Evolutionary conservation across 2,329 filamentous ascomycete genomes (phyloP), one percentile per base, ranked within the genome.

Genomic region (Chrysosporium keratinophilum): DNA sequence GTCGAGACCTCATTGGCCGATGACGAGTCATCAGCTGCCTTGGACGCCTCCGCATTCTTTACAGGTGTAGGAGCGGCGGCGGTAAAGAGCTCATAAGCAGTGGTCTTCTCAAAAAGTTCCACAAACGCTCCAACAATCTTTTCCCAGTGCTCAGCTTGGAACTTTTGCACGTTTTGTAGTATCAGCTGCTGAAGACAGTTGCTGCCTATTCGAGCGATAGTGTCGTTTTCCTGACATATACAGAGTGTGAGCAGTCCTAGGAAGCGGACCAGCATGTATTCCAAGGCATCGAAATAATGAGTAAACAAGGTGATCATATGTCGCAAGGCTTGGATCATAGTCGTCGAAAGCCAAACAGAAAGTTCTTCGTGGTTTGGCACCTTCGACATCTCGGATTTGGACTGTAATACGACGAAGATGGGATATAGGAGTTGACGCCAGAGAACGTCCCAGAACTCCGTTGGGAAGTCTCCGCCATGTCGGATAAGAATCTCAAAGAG

Each of bases 271-370:
- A 99, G 79, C 93, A 99, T 98, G 67, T 95, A 95, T 71, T 97
- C 89, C 9, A 99, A 75, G 0, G 89, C 84, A 56, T 94, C 88
- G 60, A 98, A 99, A 71, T 97, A 98, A 70, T 99, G 94, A 0
- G 94, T 98, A 69, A 98, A 98, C 20, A 99, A 80, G 0, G 88
- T 91, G 63, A 99, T 97, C 87, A 98, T 95, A 71, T 97, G 96
- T 56, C 93, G 84, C 53, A 99, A 75, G 1, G 93, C 93, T 69
- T 99, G 93, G 40, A 99, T 98, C 88, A 99, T 96, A 7, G 93
- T 99, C 0, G 93, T 98, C 0, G 93, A 97, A 20, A 99, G 78
- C 93, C 93, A 99, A 1, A 99, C 93, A 0, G 93, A 97, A 17
- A 97, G 78, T 66, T 98, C 93, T 69, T 98, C 94, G 63, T 96